These are phyloP conservation scores for Crotalaria pallida DNA, from an alignment of 306 rosid genomes.

Conservation along the genomic window DNA sequence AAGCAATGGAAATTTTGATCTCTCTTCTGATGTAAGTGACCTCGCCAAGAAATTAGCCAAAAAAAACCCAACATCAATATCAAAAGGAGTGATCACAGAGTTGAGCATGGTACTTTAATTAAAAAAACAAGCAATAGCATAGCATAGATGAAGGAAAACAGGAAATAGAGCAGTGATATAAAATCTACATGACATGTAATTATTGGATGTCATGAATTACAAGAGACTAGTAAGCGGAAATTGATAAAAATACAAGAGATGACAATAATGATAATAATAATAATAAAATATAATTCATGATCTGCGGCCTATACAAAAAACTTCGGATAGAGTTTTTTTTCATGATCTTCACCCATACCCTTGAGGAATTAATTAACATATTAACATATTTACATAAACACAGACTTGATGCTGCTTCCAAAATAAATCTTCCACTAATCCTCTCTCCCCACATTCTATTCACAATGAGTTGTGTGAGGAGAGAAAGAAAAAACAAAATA, in stretches of 20 bases:
- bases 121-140: too few relatives aligned
- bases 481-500: conserved; percentile 6
- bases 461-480: conserved; percentile 27
- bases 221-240: conserved; percentile 12
- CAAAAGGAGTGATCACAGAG: too few relatives aligned
- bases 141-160: too few relatives aligned
- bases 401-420: conserved; percentile 24
- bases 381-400: conserved; percentile 32
- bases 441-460: conserved; percentile 27
- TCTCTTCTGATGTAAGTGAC: too few relatives aligned
- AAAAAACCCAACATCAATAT: too few relatives aligned
- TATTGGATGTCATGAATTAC: conserved; percentile 33
- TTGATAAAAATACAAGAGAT: neutral
- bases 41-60: too few relatives aligned
- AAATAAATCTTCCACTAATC: conserved; percentile 13
- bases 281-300: conserved; percentile 9
- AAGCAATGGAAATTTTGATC: too few relatives aligned
- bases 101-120: too few relatives aligned
- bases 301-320: conserved; percentile 15
- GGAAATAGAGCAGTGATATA: neutral
- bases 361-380: conserved; percentile 34
- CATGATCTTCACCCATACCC: conserved; percentile 29
- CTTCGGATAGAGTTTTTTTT: conserved; percentile 2
- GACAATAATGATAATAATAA: neutral
- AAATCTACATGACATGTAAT: neutral